Base-by-base conservation (phyloP, 2,329 filamentous ascomycete species). In the Alternaria brassicae region DNA sequence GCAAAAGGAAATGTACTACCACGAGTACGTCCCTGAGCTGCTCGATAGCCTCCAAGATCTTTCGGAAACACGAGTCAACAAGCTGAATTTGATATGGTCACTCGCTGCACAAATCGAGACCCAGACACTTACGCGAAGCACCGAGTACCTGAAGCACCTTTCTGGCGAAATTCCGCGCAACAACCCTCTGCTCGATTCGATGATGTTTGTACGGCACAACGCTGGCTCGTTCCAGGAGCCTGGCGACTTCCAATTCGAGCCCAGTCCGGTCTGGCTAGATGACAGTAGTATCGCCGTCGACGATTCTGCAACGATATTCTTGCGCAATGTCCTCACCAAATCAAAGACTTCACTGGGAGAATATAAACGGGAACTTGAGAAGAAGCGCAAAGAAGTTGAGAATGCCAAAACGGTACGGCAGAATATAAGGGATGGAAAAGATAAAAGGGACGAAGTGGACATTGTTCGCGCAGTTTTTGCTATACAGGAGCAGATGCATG, bases 161-260 rank as follows among this genome's bases (percentile, higher is more conserved):
- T 83, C 88, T 5, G 84, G 87, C 57, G 94, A 98, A 74, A 95
- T 99, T 49, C 86, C 90, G 12, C 87, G 94, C 58, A 99, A 99
- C 75, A 86, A 91, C 62, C 95, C 95, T 9, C 85, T 90, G 44
- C 85, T 99, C 39, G 96, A 99, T 78, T 96, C 93, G 19, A 92
- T 97, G 85, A 99, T 99, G 95, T 99, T 97, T 78, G 89, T 96
- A 57, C 89, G 91, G 62, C 95, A 99, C 81, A 99, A 99, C 73
- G 88, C 91, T 68, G 86, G 87, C 23, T 81, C 85, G 51, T 96
- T 91, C 84, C 88, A 92, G 72, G 94, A 98, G 72, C 95, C 95
- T 0, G 72, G 86, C 1, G 90, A 97, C 78, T 91, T 95, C 78
- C 82, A 81, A 10, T 99, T 99, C 70, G 95, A 99, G 77, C 91